Evolutionary conservation across 2,329 filamentous ascomycete genomes (phyloP), one percentile per base, ranked within the genome.

Genomic region (Neofusicoccum ribis): DNA sequence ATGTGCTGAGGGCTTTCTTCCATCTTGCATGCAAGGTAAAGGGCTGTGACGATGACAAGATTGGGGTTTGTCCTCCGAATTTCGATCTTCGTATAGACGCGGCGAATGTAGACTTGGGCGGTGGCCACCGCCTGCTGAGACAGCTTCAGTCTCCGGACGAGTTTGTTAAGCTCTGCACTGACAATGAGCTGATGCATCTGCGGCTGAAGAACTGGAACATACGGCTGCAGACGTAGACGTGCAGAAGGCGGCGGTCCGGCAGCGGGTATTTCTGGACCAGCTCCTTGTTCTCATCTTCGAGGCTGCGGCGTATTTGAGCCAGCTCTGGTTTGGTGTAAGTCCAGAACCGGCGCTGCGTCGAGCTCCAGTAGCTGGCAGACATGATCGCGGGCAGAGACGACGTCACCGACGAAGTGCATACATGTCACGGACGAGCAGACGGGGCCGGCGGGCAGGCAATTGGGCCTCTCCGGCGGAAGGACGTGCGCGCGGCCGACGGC

Each of bases 1-100:
- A 99, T 98, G 77, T 99, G 95, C 77, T 98, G 94, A 2, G 95
- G 95, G 59, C 89, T 93, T 78, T 99, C 95, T 77, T 99, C 95
- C 88, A 96, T 97, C 80, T 99, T 99, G 81, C 93, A 97, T 20
- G 95, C 93, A 41, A 99, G 83, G 77, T 99, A 99, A 67, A 98
- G 85, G 5, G 94, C 91, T 1, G 95, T 98, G n/a, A 93, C 90
- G 69, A 97, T 86, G 66, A 98, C 88, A 41, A 98, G 88, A 74
- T 96, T 97, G 3, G 94, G 93, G 72, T 98, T 99, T 54, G 93
- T 97, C 68, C 90, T 88, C 65, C 94, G 90, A 69, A 98, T 93
- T 73, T 97, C 93, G 71, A 97, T 91, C 71, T 91, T 92, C 51
- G 88, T 88, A 78, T 97, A 98, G 83, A 97, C 98, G 66, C 95